phyloP scores from a whole-genome alignment of 257 asterid genomes.

The Leonotis leonurus region DNA sequence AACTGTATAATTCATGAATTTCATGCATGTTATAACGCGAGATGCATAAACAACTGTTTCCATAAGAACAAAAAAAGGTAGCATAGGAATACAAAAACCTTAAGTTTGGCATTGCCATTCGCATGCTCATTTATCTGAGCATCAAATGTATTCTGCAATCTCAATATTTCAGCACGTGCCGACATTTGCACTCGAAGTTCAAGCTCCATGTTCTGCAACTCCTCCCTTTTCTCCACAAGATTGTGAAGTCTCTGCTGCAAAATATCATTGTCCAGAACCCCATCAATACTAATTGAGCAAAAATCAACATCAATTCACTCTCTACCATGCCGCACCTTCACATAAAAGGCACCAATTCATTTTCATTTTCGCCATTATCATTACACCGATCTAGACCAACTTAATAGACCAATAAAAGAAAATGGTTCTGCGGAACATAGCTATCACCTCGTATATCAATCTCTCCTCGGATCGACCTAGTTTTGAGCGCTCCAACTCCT shows the following conservation, averaged over 20 bases:
- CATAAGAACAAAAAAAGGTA: neutral
- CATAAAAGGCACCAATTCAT: slow-evolving; percentile 25
- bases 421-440: slow-evolving; percentile 2
- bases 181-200: slow-evolving; percentile 65
- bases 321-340: slow-evolving; percentile 71
- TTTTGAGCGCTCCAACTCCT: slow-evolving; percentile 60
- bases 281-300: slow-evolving; percentile 49
- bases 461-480: slow-evolving; percentile 73
- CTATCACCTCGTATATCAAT: slow-evolving; percentile 64
- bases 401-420: neutral
- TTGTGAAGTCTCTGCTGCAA: slow-evolving; percentile 59
- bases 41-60: neutral
- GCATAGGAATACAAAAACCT: slow-evolving; percentile 33
- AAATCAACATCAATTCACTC: slow-evolving; percentile 55
- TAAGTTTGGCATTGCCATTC: slow-evolving; percentile 44
- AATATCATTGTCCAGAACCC: slow-evolving; percentile 46
- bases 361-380: slow-evolving; percentile 15
- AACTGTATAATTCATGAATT: neutral
- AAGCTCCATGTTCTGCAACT: slow-evolving; percentile 65
- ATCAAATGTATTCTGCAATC: slow-evolving; percentile 47
- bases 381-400: neutral
- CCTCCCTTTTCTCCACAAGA: slow-evolving; percentile 62
- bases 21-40: neutral
- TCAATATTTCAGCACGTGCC: slow-evolving; percentile 44
- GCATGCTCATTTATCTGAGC: slow-evolving; percentile 55